phyloP scores from a whole-genome alignment of 371 early-diverging fungal species.

The Dichotomocladium elegans region DNA sequence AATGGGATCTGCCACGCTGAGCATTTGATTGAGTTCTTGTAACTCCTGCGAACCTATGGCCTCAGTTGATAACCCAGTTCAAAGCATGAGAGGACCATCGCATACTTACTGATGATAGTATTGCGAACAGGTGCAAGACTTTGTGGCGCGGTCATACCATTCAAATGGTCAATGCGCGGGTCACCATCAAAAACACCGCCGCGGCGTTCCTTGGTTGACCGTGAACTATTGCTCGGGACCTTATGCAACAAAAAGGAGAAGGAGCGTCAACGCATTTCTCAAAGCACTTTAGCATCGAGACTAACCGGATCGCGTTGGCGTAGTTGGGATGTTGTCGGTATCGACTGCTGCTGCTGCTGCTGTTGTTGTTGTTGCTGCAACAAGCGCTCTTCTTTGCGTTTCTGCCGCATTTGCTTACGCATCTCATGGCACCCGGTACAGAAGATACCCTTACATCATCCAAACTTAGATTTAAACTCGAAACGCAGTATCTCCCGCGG shows the following conservation, averaged over 20 bases:
- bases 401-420: slow-evolving; percentile 31
- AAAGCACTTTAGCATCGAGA: too few relatives aligned
- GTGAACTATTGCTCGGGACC: too few relatives aligned
- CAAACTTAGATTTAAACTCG: too few relatives aligned
- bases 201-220: slow-evolving; percentile 3
- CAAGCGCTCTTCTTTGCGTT: slow-evolving; percentile 33
- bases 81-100: not conserved
- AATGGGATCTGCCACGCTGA: slow-evolving; percentile 3
- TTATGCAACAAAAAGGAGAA: too few relatives aligned
- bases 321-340: too few relatives aligned
- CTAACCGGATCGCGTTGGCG: too few relatives aligned
- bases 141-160: not conserved
- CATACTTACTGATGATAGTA: slow-evolving; percentile 4
- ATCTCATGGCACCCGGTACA: slow-evolving; percentile 47
- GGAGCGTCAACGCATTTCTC: too few relatives aligned
- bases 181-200: slow-evolving; percentile 1
- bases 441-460: slow-evolving; percentile 40
- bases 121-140: not conserved
- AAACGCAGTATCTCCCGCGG: not conserved
- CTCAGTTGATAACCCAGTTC: not conserved
- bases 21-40: slow-evolving; percentile 20
- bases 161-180: not conserved
- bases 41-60: slow-evolving; percentile 10
- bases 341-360: slow-evolving; percentile 1
- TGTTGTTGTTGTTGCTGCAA: slow-evolving; percentile 11